Conservation (phyloP, 2,329 filamentous ascomycete genomes). For the Trichoderma sp. region DNA sequence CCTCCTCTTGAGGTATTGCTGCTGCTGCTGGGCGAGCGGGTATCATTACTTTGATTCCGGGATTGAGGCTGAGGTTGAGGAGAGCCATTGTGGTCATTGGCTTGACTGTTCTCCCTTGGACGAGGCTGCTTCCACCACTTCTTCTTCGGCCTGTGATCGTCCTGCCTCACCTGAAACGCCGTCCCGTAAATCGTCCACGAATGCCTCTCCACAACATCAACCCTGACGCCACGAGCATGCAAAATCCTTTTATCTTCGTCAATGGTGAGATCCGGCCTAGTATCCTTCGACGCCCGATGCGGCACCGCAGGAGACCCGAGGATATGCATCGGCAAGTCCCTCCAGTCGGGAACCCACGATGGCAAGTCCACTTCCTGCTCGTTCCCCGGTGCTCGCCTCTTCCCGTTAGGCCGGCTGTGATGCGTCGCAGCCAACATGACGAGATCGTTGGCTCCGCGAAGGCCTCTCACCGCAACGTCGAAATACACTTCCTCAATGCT, state of each 20-base stretch:
- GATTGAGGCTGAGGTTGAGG: background rate
- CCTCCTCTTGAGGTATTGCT: background rate
- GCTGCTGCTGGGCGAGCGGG: background rate
- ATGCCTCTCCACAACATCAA: slow-evolving; percentile 27
- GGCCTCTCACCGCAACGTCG: slow-evolving; percentile 33
- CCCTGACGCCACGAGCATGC: slow-evolving; percentile 29
- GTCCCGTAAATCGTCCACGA: slow-evolving; percentile 33
- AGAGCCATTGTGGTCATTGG: background rate
- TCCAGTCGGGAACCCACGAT: slow-evolving; percentile 41
- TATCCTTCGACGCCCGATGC: slow-evolving; percentile 31
- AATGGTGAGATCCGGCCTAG: slow-evolving; percentile 29
- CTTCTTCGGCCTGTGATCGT: background rate
- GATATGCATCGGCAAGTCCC: slow-evolving; percentile 32
- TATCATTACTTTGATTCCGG: background rate
- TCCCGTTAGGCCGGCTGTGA: background rate
- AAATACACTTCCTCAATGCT: slow-evolving; percentile 33
- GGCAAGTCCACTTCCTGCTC: slow-evolving; percentile 24
- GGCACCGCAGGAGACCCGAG: slow-evolving; percentile 33
- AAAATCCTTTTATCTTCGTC: slow-evolving; percentile 26
- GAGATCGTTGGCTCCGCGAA: slow-evolving; percentile 30
- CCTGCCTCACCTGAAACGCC: slow-evolving; percentile 31
- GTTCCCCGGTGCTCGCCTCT: background rate
- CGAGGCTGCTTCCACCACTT: background rate
- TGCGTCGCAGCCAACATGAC: slow-evolving; percentile 33
- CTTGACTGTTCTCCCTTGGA: background rate